A percentile compares a stretch with the other conserved stretches of the same genome.
Conservation (phyloP, 192 early-diverging fungal species). For the Coemansia sp. region DNA sequence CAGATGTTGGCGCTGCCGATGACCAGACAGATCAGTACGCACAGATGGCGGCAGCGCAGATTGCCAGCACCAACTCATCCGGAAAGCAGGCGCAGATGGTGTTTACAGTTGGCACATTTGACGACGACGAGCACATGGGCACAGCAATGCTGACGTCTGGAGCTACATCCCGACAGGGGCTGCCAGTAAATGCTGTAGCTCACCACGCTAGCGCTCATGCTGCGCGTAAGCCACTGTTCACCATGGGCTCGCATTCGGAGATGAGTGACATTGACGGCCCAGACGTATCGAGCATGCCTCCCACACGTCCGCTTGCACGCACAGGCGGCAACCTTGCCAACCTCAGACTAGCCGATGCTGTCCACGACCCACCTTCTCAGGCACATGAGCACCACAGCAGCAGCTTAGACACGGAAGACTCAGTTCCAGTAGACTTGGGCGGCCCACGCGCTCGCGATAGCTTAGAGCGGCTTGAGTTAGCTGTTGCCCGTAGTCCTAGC, state of each 20-base stretch:
- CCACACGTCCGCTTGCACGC: too few relatives aligned
- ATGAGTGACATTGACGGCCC: conserved; percentile 39
- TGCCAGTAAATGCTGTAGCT: conserved; percentile 9
- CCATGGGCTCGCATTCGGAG: conserved; percentile 51
- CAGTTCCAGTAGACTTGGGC: neutral
- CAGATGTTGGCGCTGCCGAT: neutral
- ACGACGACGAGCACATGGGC: conserved; percentile 31
- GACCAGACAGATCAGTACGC: conserved; percentile 3
- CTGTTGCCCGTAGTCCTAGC: conserved; percentile 1
- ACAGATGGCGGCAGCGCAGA: neutral
- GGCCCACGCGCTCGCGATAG: neutral
- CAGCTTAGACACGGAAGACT: too few relatives aligned
- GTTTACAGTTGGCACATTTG: conserved; percentile 52
- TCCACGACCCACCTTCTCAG: too few relatives aligned
- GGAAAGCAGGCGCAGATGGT: conserved; percentile 43
- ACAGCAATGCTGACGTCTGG: neutral
- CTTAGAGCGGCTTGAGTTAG: neutral
- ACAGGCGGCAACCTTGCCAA: too few relatives aligned
- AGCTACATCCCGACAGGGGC: neutral
- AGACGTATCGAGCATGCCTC: conserved; percentile 1
- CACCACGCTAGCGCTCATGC: neutral
- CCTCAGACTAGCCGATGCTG: too few relatives aligned
- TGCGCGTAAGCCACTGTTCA: conserved; percentile 42
- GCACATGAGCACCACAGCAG: too few relatives aligned
- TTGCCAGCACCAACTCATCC: neutral